Conservation (phyloP, 352 stramenopile species). For the Pseudoperonospora humuli region DNA sequence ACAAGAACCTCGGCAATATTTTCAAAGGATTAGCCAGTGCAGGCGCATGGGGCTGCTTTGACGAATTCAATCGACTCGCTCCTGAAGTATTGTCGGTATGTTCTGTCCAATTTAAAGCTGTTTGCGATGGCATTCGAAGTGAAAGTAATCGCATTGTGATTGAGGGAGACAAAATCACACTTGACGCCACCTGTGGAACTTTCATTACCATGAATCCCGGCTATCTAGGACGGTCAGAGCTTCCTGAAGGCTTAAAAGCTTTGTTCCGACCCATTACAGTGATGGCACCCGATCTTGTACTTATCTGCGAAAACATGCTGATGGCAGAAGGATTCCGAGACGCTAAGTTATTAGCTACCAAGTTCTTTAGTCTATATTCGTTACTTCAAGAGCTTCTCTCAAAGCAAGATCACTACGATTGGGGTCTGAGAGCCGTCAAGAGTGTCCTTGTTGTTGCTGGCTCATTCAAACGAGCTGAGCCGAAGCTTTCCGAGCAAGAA, state of each 20-base stretch:
- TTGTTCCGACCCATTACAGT: slow-evolving; percentile 94
- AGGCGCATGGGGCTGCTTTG: slow-evolving; percentile 93
- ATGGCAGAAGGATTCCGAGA: slow-evolving; percentile 94
- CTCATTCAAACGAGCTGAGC: slow-evolving; percentile 88
- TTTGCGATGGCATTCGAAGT: slow-evolving; percentile 90
- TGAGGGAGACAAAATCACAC: slow-evolving; percentile 84
- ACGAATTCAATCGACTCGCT: slow-evolving; percentile 93
- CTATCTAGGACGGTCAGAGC: slow-evolving; percentile 89
- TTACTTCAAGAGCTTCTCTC: slow-evolving; percentile 89
- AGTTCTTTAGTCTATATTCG: slow-evolving; percentile 93
- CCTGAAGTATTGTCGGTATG: slow-evolving; percentile 90
- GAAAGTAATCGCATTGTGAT: slow-evolving; percentile 83
- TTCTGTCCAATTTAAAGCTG: slow-evolving; percentile 91
- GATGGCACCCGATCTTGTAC: slow-evolving; percentile 92
- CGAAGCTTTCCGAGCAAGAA: slow-evolving; percentile 87
- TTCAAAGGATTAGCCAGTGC: slow-evolving; percentile 92
- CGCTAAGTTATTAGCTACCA: slow-evolving; percentile 88
- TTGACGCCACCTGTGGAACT: slow-evolving; percentile 87
- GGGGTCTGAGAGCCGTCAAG: slow-evolving; percentile 92
- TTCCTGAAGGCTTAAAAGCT: slow-evolving; percentile 92
- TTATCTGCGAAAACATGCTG: slow-evolving; percentile 97
- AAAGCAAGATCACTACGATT: slow-evolving; percentile 95
- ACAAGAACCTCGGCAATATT: slow-evolving; percentile 92
- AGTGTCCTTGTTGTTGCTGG: slow-evolving; percentile 91
- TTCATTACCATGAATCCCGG: slow-evolving; percentile 98